A percentile compares a stretch with the other conserved stretches of the same genome.
Conservation (phyloP, 176 grass and related monocot species). For the Carex myosuroides region DNA sequence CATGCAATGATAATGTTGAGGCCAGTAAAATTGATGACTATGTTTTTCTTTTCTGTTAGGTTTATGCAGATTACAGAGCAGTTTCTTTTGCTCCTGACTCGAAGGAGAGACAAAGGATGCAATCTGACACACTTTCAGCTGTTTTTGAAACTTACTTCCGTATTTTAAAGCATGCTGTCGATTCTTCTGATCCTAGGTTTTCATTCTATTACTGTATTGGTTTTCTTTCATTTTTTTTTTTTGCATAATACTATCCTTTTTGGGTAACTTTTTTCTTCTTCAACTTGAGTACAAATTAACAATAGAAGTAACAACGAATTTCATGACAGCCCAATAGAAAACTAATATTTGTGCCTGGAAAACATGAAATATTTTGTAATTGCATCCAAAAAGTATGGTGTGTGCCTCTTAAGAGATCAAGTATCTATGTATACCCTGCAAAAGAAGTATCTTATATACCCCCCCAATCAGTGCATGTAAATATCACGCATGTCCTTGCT, state of each 20-base stretch:
- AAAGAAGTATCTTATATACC: background rate
- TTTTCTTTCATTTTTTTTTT: background rate
- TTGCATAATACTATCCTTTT: background rate
- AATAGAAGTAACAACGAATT: background rate
- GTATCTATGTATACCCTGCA: background rate
- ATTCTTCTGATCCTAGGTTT: conserved; percentile 53
- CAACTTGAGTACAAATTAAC: background rate
- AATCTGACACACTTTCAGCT: conserved; percentile 72
- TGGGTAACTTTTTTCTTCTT: background rate
- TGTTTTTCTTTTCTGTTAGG: conserved; percentile 27
- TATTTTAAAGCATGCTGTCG: conserved; percentile 69
- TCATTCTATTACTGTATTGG: conserved; percentile 8
- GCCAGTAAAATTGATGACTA: background rate
- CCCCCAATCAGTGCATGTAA: background rate
- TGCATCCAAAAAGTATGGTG: background rate
- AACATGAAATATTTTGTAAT: background rate
- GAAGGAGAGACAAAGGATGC: conserved; percentile 57
- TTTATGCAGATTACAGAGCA: conserved; percentile 74
- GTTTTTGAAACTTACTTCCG: conserved; percentile 94
- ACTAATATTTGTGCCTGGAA: background rate
- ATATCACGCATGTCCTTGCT: background rate
- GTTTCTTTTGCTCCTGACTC: conserved; percentile 77
- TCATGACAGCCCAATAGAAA: background rate
- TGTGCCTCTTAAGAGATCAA: background rate
- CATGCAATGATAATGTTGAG: background rate